Evolutionary conservation across 2,329 filamentous ascomycete genomes (phyloP), one percentile per base, ranked within the genome.

Genomic region (Monosporascus sp.): DNA sequence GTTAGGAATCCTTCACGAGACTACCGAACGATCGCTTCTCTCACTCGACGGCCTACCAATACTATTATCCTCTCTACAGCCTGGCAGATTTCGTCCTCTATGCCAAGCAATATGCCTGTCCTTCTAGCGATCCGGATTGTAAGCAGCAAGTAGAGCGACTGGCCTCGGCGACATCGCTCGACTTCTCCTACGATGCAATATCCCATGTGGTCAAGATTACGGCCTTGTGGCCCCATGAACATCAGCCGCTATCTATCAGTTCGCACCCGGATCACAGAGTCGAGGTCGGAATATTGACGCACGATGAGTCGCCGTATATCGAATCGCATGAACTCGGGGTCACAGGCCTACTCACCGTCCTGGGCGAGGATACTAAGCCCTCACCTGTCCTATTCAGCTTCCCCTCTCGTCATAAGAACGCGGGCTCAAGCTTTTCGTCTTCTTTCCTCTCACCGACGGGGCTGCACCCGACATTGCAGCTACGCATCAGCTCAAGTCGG

Each of bases 301-400:
- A 80, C 11, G 85, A 91, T 59, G 73, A 75, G 4, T 78, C 85
- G 15, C 70, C 75, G 5, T 75, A 73, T 24, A 75, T 82, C 15
- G 84, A 90, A 54, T 73, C 82, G 0, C 83, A 92, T 67, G 89
- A 96, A 59, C 71, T 96, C 14, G 87, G 87, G 38, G 78, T 96
- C 39, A 85, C 86, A 5, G 93, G 93, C 3, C 80, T 91, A 51
- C 73, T 97, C 49, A 87, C 85, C 0, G 88, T 95, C 3, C 72
- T 97, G 0, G 89, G 90, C 22, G 82, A 92, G 63, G 83, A 91
- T 62, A 77, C 78, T 39, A 82, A 84, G 58, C 83, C 89, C 11
- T 88, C 87, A 39, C 80, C 88, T 2, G 88, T 89, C 0, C 75
- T 93, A 46, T 97, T 97, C 73, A 84, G 88, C 44, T 94, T 96